These are phyloP conservation scores for Arthrinium phaeospermum DNA, from an alignment of 2,329 filamentous ascomycete species.

Conservation along the genomic window DNA sequence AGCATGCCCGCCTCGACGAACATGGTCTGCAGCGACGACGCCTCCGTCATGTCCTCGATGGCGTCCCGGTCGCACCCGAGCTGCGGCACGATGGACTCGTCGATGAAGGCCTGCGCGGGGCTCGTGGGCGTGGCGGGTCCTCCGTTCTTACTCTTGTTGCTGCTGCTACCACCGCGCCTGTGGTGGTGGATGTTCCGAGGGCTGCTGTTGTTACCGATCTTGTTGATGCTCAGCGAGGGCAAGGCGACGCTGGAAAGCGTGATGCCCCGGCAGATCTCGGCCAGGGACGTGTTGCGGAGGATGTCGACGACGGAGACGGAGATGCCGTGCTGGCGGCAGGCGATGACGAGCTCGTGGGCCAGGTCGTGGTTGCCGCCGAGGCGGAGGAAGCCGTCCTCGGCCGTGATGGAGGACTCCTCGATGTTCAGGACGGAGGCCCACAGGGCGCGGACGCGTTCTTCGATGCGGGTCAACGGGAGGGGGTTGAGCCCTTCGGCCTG, in stretches of 20 bases:
- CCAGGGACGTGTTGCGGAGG: conserved; percentile 47
- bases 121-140: conserved; percentile 20
- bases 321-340: conserved; percentile 50
- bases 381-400: conserved; percentile 51
- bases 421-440: conserved; percentile 53
- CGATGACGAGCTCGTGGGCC: conserved; percentile 49
- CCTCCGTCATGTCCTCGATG: conserved; percentile 55
- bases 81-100: conserved; percentile 48
- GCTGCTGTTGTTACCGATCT: not conserved
- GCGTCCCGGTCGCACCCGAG: conserved; percentile 48
- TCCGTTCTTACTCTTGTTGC: conserved; percentile 19
- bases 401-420: conserved; percentile 46
- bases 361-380: conserved; percentile 53
- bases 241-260: conserved; percentile 21
- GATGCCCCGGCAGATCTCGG: conserved; percentile 49
- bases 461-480: conserved; percentile 52
- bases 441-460: conserved; percentile 53
- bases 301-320: conserved; percentile 49
- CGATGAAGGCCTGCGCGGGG: conserved; percentile 40
- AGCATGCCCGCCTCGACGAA: conserved; percentile 56
- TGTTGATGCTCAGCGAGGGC: not conserved
- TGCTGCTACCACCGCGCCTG: not conserved
- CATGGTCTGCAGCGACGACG: conserved; percentile 53
- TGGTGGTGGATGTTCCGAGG: not conserved
- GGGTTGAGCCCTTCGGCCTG: conserved; percentile 48